Evolutionary conservation across 2,329 filamentous ascomycete species (phyloP).

Genomic region (Trichoderma pleuroti): DNA sequence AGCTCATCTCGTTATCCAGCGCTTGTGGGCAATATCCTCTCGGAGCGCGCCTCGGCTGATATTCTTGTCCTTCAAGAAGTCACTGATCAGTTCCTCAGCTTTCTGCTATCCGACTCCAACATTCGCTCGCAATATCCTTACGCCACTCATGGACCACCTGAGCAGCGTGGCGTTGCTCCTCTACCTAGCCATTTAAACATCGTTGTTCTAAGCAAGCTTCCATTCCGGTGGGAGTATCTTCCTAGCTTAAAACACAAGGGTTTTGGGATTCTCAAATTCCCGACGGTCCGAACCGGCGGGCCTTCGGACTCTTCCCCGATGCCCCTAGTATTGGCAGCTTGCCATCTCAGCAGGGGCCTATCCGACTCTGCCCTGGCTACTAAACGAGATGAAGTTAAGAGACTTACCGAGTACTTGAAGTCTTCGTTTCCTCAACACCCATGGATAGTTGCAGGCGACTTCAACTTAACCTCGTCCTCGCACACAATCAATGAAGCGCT

Average conservation of each 20-base stretch:
- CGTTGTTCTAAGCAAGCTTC: conserved; percentile 54
- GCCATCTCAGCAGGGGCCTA: conserved; percentile 61
- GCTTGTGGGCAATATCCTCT: conserved; percentile 44
- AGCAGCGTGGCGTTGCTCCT: conserved; percentile 49
- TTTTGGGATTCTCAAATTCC: conserved; percentile 47
- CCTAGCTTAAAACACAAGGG: conserved; percentile 57
- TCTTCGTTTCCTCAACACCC: conserved; percentile 41
- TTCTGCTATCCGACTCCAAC: conserved; percentile 45
- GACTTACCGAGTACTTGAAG: conserved; percentile 45
- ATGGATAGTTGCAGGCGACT: conserved; percentile 60
- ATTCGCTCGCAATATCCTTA: conserved; percentile 52
- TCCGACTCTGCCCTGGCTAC: conserved; percentile 54
- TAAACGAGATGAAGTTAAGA: conserved; percentile 55
- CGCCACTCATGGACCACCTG: conserved; percentile 54
- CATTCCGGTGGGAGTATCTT: conserved; percentile 55
- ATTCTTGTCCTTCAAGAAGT: conserved; percentile 59
- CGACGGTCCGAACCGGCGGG: conserved; percentile 20
- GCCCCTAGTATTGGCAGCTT: conserved; percentile 50
- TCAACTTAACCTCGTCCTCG: conserved; percentile 60
- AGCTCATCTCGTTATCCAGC: conserved; percentile 40
- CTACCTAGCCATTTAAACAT: conserved; percentile 59
- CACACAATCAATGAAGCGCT: conserved; percentile 52
- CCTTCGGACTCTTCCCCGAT: conserved; percentile 24
- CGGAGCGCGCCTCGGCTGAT: conserved; percentile 41
- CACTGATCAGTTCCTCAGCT: conserved; percentile 59